phyloP scores from a whole-genome alignment of 2,329 filamentous ascomycete species.

The Xylariaceae sp. region DNA sequence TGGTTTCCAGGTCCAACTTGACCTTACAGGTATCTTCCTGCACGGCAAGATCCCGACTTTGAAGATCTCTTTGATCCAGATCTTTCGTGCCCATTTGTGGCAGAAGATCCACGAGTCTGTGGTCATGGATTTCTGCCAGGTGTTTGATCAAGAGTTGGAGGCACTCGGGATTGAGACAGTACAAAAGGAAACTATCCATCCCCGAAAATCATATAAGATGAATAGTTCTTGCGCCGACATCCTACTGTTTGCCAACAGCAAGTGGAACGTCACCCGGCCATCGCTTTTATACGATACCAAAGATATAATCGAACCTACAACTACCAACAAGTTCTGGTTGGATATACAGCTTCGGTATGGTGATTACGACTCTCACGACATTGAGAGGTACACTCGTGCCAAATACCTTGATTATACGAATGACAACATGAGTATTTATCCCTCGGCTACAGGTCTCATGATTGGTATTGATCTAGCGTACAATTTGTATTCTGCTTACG shows the following conservation, averaged over 20 bases:
- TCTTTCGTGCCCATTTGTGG: slow-evolving; percentile 99
- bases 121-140: slow-evolving; percentile 99
- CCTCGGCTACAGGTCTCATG: slow-evolving; percentile 95
- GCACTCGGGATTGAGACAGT: slow-evolving; percentile 96
- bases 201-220: slow-evolving; percentile 99
- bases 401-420: slow-evolving; percentile 99
- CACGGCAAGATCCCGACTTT: slow-evolving; percentile 98
- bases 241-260: slow-evolving; percentile 93
- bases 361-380: slow-evolving; percentile 98
- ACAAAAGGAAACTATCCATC: slow-evolving; percentile 98
- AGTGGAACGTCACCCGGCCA: slow-evolving; percentile 96
- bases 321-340: slow-evolving; percentile 99
- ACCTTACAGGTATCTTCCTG: slow-evolving; percentile 97
- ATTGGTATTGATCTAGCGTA: slow-evolving; percentile 97
- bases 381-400: slow-evolving; percentile 94
- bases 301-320: slow-evolving; percentile 89
- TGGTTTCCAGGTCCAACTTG: slow-evolving; percentile 98
- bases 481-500: slow-evolving; percentile 97
- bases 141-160: slow-evolving; percentile 96
- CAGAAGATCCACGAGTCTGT: slow-evolving; percentile 99
- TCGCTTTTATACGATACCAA: slow-evolving; percentile 96
- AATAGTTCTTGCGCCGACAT: slow-evolving; percentile 99
- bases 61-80: slow-evolving; percentile 98
- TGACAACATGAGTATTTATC: slow-evolving; percentile 98
- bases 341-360: slow-evolving; percentile 96